Evolutionary conservation across 2,329 filamentous ascomycete genomes (phyloP).

Genomic region (Neofusicoccum kwambonambiense): DNA sequence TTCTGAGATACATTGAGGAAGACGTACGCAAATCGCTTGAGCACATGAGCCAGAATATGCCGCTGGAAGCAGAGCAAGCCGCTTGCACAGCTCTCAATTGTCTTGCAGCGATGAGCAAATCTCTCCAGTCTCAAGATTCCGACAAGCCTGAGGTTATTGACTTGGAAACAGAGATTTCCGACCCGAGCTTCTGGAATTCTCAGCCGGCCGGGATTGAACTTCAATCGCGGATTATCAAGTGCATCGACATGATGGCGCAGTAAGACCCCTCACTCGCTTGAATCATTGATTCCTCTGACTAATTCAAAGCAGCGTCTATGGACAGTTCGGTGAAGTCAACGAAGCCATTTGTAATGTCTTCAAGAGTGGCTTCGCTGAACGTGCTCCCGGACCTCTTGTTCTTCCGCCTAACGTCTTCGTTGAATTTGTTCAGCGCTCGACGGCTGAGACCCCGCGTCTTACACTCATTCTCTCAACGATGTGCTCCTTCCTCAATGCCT

Average conservation of each 20-base stretch:
- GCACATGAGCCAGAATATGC: slow-evolving; percentile 19
- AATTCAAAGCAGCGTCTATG: slow-evolving; percentile 45
- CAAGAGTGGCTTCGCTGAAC: slow-evolving; percentile 72
- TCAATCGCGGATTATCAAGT: slow-evolving; percentile 52
- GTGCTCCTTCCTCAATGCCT: slow-evolving; percentile 59
- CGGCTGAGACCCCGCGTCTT: slow-evolving; percentile 62
- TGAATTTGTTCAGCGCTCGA: slow-evolving; percentile 62
- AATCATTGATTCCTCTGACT: not conserved
- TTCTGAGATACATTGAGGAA: slow-evolving; percentile 61
- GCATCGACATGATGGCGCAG: slow-evolving; percentile 50
- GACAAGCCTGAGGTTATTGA: slow-evolving; percentile 54
- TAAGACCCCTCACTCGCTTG: not conserved
- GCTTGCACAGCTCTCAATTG: slow-evolving; percentile 62
- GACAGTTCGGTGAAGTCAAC: slow-evolving; percentile 63
- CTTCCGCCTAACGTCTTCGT: slow-evolving; percentile 66
- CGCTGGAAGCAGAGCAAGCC: slow-evolving; percentile 42
- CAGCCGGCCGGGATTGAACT: slow-evolving; percentile 45
- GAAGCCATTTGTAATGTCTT: slow-evolving; percentile 72
- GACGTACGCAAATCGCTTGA: slow-evolving; percentile 25
- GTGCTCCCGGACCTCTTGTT: slow-evolving; percentile 72
- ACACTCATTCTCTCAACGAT: slow-evolving; percentile 70
- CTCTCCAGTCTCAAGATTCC: slow-evolving; percentile 68
- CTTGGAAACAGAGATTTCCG: slow-evolving; percentile 54
- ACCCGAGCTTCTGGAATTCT: slow-evolving; percentile 50
- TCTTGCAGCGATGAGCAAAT: slow-evolving; percentile 68